Base-by-base conservation (phyloP, 208 protist genomes). In the Trypanosoma congolense region DNA sequence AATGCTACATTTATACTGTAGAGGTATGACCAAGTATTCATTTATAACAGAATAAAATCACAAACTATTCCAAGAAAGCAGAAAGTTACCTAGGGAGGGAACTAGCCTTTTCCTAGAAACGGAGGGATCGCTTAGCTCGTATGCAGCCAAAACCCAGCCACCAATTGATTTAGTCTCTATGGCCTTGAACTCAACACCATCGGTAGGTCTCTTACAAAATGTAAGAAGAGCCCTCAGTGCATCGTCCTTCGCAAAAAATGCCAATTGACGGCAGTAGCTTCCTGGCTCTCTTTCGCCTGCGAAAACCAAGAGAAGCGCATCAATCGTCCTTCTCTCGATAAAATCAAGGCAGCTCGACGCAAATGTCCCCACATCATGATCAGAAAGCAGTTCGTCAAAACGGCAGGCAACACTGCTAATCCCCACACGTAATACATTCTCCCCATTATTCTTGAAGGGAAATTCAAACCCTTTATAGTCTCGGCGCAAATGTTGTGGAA, bases 381-480 rank as follows among this genome's bases (percentile, higher is more conserved):
- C 47, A 14, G 50, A 29, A 25, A 74, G 36, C 35, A 89, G 69
- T 56, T 84, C 56, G 30, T 71, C 57, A 30, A 77, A 86, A 12
- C 74, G 74, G 53, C 80, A 91, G 4, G 87, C 68, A 19, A 92
- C 70, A 51, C 81, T 92, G 59, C 77, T 87, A 4, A 88, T 91
- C 21, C 87, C 87, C 3, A 73, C 70, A 26, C 54, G 35, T 25
- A 87, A 31, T 41, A 2, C 35, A 0, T 47, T 33, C 16, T 57
- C 52, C 9, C 31, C 43, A 35, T 52, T 36, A 16, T 21, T 35
- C 2, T 28, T 51, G 12, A 61, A 62, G 25, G 47, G 33, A 55
- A 80, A 89, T 18, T 70, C 65, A 47, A 90, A 95, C 19, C 63
- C 46, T 53, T 95, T 95, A 65, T 85, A 92, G 56, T 95, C 87